Percentiles rank a stretch among this genome's conserved stretches.
Evolutionary conservation across 768 basidiomycete species (phyloP).

Genomic region (Auriculariales sp.): DNA sequence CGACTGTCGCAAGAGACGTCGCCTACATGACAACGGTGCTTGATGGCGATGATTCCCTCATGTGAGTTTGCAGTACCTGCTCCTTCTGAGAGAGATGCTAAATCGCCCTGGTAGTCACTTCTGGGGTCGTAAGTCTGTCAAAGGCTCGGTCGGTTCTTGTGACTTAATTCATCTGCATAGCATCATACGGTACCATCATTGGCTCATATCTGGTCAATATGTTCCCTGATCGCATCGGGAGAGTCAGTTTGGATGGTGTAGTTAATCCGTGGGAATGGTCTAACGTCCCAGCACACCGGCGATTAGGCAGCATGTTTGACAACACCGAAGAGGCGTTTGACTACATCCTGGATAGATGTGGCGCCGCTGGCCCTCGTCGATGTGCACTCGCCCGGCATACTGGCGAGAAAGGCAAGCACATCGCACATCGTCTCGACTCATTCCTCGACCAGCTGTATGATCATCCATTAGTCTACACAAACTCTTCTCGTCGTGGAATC

Average conservation of each 20-base stretch:
- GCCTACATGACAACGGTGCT: constrained; percentile 7
- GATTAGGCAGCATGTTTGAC: constrained; percentile 1
- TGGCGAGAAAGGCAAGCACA: background rate
- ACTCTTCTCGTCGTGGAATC: background rate
- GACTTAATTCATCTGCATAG: no score
- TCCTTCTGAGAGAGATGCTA: background rate
- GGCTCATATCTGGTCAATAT: constrained; percentile 10
- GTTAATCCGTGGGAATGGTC: constrained; percentile 7
- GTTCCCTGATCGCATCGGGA: constrained; percentile 9
- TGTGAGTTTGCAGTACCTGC: constrained; percentile 4
- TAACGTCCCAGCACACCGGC: constrained; percentile 3
- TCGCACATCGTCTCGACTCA: constrained; percentile 4
- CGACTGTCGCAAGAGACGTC: constrained; percentile 8
- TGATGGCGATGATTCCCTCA: constrained; percentile 7
- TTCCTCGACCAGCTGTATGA: constrained; percentile 6
- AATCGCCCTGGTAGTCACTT: constrained; percentile 4
- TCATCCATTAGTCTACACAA: constrained; percentile 1
- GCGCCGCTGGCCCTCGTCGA: constrained; percentile 3
- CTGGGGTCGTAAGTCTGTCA: no score
- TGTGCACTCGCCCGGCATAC: constrained; percentile 4
- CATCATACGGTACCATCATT: constrained; percentile 8
- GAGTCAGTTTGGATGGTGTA: constrained; percentile 8
- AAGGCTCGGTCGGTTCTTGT: no score
- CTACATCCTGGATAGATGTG: constrained; percentile 5
- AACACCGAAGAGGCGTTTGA: constrained; percentile 5